phyloP scores from a whole-genome alignment of 1,139 yeast genomes.

The Sugiyamaella paludigena region DNA sequence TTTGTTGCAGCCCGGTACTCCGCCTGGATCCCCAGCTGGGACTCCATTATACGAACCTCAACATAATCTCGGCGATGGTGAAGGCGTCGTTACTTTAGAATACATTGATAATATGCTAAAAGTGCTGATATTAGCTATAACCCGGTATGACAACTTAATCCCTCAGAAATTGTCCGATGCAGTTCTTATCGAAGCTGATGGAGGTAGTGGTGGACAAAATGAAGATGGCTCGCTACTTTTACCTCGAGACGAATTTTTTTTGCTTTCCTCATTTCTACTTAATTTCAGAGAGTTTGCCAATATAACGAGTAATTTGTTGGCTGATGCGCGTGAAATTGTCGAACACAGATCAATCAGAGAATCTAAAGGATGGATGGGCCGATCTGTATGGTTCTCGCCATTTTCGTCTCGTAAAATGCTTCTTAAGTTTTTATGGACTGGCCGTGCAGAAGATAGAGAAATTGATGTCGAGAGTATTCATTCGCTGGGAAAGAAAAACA shows the following conservation, averaged over 20 bases:
- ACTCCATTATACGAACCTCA: neutral
- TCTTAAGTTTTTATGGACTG: slow-evolving; percentile 38
- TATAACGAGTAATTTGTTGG: slow-evolving; percentile 36
- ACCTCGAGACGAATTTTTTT: slow-evolving; percentile 50
- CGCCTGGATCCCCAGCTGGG: neutral
- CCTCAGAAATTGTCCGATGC: slow-evolving; percentile 24
- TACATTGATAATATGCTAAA: slow-evolving; percentile 34
- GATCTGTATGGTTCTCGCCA: slow-evolving; percentile 44
- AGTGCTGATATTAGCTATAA: slow-evolving; percentile 35
- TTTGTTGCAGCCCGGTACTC: slow-evolving; percentile 10
- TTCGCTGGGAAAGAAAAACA: neutral
- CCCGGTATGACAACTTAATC: slow-evolving; percentile 35
- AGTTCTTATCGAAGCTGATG: slow-evolving; percentile 9
- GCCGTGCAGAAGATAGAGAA: slow-evolving; percentile 26
- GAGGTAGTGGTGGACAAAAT: slow-evolving; percentile 8
- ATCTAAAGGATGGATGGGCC: slow-evolving; percentile 38
- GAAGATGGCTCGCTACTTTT: slow-evolving; percentile 31
- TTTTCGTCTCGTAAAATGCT: slow-evolving; percentile 38
- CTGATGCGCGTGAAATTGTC: slow-evolving; percentile 36
- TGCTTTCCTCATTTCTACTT: slow-evolving; percentile 48
- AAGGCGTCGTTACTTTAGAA: neutral
- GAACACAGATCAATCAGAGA: slow-evolving; percentile 38
- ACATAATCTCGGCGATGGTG: too few species aligned
- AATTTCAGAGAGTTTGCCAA: slow-evolving; percentile 45
- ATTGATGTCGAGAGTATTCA: slow-evolving; percentile 25